Evolutionary conservation across 371 early-diverging fungal genomes (phyloP).

Genomic region (Coemansia linderi): DNA sequence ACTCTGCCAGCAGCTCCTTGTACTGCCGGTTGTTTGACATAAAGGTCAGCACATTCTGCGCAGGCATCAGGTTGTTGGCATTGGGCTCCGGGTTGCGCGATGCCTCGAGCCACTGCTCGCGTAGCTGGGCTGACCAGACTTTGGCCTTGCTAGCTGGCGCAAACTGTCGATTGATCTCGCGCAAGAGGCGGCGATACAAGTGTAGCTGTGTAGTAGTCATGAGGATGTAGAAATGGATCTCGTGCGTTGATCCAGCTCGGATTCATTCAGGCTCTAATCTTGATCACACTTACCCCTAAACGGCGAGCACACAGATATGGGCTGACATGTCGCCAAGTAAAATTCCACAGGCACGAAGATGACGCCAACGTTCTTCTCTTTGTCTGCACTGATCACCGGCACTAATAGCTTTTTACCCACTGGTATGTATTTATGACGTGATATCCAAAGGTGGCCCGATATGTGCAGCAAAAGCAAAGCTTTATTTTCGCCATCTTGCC

Average conservation of each 20-base stretch:
- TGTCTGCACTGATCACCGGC: no score
- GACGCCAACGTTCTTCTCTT: no score
- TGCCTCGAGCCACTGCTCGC: conserved; percentile 30
- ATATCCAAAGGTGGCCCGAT: not conserved
- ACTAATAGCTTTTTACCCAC: not conserved
- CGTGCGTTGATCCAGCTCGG: no score
- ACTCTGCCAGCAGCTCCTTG: conserved; percentile 32
- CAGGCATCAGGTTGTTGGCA: conserved; percentile 5
- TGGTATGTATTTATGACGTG: not conserved
- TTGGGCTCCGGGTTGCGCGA: not conserved
- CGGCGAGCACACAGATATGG: no score
- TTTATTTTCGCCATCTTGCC: not conserved
- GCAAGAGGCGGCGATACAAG: conserved; percentile 42
- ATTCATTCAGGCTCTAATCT: no score
- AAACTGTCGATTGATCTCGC: conserved; percentile 47
- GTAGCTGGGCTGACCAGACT: conserved; percentile 43
- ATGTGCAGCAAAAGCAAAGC: not conserved
- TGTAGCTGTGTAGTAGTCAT: conserved; percentile 23
- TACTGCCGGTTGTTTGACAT: conserved; percentile 32
- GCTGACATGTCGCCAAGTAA: no score
- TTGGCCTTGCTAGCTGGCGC: conserved; percentile 23
- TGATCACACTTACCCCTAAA: no score
- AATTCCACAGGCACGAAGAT: no score
- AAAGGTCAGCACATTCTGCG: conserved; percentile 27
- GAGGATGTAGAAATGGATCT: not conserved